Evolutionary conservation across 306 rosid species (phyloP), one percentile per base, ranked within the genome.

Genomic region (Myrica gale): DNA sequence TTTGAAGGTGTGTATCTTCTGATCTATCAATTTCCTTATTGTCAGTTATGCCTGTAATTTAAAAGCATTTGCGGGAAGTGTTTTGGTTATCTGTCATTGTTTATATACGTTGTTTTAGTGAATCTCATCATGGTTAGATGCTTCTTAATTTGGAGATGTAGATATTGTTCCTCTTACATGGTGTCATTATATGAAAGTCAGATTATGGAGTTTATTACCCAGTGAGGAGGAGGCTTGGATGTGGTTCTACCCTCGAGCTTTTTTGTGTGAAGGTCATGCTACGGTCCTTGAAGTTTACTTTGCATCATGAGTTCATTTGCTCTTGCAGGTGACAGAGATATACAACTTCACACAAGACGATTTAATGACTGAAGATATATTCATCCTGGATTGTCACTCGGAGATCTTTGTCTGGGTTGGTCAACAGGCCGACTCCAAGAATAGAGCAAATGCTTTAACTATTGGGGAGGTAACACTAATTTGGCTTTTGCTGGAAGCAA

Each of bases 351-450:
- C 90, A 82, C 99, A 96, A 84, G 99, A 96, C 47, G 99, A 96
- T 88, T 86, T 96, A 86, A 96, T 92, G 99, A 92, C 99, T 57
- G 99, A 96, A 87, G 99, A 96, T 72, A 85, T 88, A 67, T 90
- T 84, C 83, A 79, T 92, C 80, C 79, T 96, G 86, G 93, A 96
- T 85, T 87, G 90, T 81, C 92, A 92, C 83, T 83, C 91, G 6
- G 92, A 90, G 74, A 90, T 90, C 84, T 88, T 87, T 81, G 93
- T 96, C 74, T 92, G 99, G 99, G 90, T 96, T 50, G 99, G 99
- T 80, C 96, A 92, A 83, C 90, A 87, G 85, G 84, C 90, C 71
- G 89, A 90, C 69, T 83, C 87, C 75, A 90, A 89, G 78, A 87
- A 73, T 79, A 90, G 83, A 87, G 19, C 78, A 82, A 86, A 87